These are phyloP conservation scores for Bryoerythrophyllum caledonicum DNA, from an alignment of 225 moss, liverwort and hornwort species.

Conservation along the genomic window DNA sequence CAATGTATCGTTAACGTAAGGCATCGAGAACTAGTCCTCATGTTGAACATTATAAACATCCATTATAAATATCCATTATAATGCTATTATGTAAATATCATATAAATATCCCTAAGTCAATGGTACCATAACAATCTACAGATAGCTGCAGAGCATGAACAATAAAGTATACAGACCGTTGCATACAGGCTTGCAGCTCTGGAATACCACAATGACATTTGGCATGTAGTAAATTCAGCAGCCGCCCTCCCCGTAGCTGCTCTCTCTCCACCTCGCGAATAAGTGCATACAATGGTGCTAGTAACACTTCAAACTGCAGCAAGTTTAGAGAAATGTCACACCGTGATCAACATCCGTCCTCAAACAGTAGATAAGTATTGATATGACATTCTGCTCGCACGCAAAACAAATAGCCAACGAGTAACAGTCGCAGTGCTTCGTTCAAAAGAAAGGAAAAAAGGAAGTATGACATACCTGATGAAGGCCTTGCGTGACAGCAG, in stretches of 20 bases:
- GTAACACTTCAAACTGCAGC: conserved; percentile 88
- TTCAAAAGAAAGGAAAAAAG: not conserved
- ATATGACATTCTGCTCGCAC: not conserved
- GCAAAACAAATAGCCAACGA: conserved; percentile 2
- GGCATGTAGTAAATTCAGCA: conserved; percentile 91
- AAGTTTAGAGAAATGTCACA: conserved; percentile 21
- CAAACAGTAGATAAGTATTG: not conserved
- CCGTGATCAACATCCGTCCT: conserved; percentile 5
- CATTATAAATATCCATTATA: conserved; percentile 6
- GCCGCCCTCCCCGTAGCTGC: conserved; percentile 87
- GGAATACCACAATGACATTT: conserved; percentile 98
- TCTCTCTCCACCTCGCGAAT: conserved; percentile 91
- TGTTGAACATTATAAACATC: not conserved
- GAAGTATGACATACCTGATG: conserved; percentile 60
- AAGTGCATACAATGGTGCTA: conserved; percentile 86
- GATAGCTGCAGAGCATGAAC: conserved; percentile 20
- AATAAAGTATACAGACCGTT: conserved; percentile 65
- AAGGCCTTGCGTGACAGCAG: conserved; percentile 88
- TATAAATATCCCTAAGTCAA: not conserved
- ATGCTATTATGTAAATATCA: not conserved
- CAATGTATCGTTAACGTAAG: conserved; percentile 22
- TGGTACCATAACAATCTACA: conserved; percentile 15
- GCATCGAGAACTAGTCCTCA: conserved; percentile 13
- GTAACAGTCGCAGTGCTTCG: not conserved
- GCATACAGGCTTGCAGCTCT: conserved; percentile 99